phyloP scores from a whole-genome alignment of 1,139 yeast species.

The Petasospora fabianii region DNA sequence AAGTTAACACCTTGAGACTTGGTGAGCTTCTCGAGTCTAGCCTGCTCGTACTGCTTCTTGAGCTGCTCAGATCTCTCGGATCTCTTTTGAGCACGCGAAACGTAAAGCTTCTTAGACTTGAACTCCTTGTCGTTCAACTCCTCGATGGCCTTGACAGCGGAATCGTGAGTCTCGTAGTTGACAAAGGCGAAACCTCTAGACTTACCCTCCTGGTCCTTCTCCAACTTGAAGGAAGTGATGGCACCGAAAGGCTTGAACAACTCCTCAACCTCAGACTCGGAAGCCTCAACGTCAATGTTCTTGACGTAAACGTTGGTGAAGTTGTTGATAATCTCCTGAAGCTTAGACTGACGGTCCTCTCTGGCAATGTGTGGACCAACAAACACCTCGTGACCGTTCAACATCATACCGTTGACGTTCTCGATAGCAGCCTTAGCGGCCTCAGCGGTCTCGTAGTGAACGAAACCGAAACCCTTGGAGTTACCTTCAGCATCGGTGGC shows the following conservation, averaged over 20 bases:
- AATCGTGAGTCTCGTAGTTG: slow-evolving; percentile 82
- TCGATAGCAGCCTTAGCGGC: slow-evolving; percentile 95
- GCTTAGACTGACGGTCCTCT: slow-evolving; percentile 93
- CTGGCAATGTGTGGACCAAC: slow-evolving; percentile 94
- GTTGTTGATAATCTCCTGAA: slow-evolving; percentile 88
- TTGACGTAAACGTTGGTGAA: slow-evolving; percentile 94
- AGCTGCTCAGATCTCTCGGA: slow-evolving; percentile 96
- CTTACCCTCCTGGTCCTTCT: slow-evolving; percentile 83
- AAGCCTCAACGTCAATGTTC: slow-evolving; percentile 72
- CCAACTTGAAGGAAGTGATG: slow-evolving; percentile 81
- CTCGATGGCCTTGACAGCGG: slow-evolving; percentile 89
- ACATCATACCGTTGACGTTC: slow-evolving; percentile 97
- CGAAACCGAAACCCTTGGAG: slow-evolving; percentile 97
- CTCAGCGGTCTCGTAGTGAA: slow-evolving; percentile 91
- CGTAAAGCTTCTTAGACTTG: slow-evolving; percentile 83
- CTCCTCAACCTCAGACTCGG: slow-evolving; percentile 70
- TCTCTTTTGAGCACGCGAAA: slow-evolving; percentile 99
- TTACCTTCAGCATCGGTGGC: slow-evolving; percentile 90
- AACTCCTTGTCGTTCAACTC: slow-evolving; percentile 85
- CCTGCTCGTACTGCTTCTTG: slow-evolving; percentile 91
- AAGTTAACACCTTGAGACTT: slow-evolving; percentile 98
- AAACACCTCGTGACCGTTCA: slow-evolving; percentile 93
- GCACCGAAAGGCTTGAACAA: slow-evolving; percentile 73
- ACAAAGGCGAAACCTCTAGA: slow-evolving; percentile 96
- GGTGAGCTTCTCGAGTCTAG: slow-evolving; percentile 86